These are phyloP conservation scores for Aspergillus bridgeri DNA, from an alignment of 495 filamentous ascomycete genomes.

Conservation along the genomic window DNA sequence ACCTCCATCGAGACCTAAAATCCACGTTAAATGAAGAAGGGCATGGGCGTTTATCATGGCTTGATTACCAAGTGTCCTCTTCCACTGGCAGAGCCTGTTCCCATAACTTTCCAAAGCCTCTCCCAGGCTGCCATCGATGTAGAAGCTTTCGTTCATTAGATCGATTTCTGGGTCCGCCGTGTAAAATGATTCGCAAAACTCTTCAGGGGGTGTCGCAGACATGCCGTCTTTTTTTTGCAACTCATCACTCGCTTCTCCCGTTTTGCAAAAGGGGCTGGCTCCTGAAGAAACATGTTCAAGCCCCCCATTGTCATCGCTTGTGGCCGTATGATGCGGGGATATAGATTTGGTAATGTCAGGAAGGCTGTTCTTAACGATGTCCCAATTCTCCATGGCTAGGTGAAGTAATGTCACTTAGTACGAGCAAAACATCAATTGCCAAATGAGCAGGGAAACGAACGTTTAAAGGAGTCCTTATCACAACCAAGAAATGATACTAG, in stretches of 20 bases:
- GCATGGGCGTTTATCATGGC: too few relatives aligned
- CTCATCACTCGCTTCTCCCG: background rate
- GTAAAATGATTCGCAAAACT: too few relatives aligned
- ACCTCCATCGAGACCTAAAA: too few relatives aligned
- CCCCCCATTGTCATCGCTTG: background rate
- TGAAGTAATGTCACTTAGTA: background rate
- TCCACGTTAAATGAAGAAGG: too few relatives aligned
- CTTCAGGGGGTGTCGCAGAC: background rate
- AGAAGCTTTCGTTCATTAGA: too few relatives aligned
- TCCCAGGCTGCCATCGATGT: too few relatives aligned
- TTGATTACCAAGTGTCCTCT: too few relatives aligned
- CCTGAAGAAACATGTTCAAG: background rate
- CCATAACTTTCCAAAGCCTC: too few relatives aligned
- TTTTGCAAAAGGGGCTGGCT: background rate
- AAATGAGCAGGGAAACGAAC: too few relatives aligned
- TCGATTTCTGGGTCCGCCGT: too few relatives aligned
- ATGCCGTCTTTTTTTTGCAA: background rate
- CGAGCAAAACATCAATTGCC: background rate
- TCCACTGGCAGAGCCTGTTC: too few relatives aligned
- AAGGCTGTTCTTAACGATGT: background rate
- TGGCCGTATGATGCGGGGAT: background rate
- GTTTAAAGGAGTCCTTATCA: background rate
- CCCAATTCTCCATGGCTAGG: background rate
- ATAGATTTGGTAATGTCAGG: background rate
- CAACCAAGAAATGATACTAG: background rate